These are phyloP conservation scores for Apophysomyces variabilis DNA, from an alignment of 371 early-diverging fungal species.

Conservation along the genomic window DNA sequence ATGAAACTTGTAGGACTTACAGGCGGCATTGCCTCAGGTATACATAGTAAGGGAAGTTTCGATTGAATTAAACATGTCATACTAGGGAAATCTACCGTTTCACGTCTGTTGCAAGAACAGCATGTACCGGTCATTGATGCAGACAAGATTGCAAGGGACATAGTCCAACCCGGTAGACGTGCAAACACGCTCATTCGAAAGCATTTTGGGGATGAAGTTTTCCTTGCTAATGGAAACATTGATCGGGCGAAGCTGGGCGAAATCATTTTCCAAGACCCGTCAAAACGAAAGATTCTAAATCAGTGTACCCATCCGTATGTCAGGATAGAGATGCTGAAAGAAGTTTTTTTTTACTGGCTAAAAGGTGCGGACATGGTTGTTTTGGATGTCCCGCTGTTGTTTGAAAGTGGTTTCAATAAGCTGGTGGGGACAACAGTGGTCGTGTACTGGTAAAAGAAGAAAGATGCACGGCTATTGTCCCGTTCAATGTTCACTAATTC, in stretches of 20 bases:
- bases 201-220: constrained; percentile 76
- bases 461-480: background rate
- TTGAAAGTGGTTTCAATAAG: constrained; percentile 81
- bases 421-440: constrained; percentile 77
- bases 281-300: constrained; percentile 76
- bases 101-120: constrained; percentile 56
- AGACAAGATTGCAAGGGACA: constrained; percentile 87
- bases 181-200: constrained; percentile 73
- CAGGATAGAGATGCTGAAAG: constrained; percentile 73
- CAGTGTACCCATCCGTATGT: constrained; percentile 89
- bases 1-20: constrained; percentile 93
- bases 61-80: background rate
- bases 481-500: background rate
- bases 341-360: constrained; percentile 73
- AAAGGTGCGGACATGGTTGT: constrained; percentile 73
- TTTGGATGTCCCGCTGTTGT: constrained; percentile 90
- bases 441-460: constrained; percentile 70
- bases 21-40: constrained; percentile 93
- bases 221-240: constrained; percentile 61
- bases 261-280: constrained; percentile 79
- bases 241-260: constrained; percentile 81
- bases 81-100: constrained; percentile 84
- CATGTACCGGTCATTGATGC: constrained; percentile 90
- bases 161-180: constrained; percentile 79
- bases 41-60: background rate